Percentiles rank a stretch among this genome's conserved stretches.
phyloP scores from a whole-genome alignment of 2,329 filamentous ascomycete genomes.

The Orbilia oligospora region DNA sequence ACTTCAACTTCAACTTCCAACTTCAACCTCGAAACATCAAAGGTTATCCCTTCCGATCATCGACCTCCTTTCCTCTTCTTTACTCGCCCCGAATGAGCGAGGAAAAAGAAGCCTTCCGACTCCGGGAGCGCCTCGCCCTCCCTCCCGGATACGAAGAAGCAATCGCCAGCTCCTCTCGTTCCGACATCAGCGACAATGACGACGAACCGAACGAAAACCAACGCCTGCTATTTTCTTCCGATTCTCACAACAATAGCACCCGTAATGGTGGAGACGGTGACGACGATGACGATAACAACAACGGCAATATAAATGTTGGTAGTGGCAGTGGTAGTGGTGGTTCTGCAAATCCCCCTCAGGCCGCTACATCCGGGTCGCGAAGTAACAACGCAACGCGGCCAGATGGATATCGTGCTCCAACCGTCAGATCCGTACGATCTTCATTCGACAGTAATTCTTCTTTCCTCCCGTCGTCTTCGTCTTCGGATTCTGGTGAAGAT shows the following conservation, averaged over 20 bases:
- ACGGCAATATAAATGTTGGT: slow-evolving; percentile 3
- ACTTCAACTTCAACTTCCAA: no score
- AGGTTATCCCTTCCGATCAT: no score
- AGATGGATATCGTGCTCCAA: slow-evolving; percentile 54
- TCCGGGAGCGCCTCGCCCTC: slow-evolving; percentile 58
- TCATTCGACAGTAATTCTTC: slow-evolving; percentile 69
- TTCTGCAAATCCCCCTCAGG: not conserved
- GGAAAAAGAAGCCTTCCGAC: slow-evolving; percentile 60
- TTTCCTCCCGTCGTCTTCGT: slow-evolving; percentile 71
- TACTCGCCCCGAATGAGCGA: slow-evolving; percentile 47
- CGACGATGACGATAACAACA: not conserved
- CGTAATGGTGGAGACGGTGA: slow-evolving; percentile 26
- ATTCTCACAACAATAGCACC: slow-evolving; percentile 2
- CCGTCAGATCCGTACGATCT: slow-evolving; percentile 54
- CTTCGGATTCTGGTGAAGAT: slow-evolving; percentile 60
- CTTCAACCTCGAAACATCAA: no score
- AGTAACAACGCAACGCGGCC: slow-evolving; percentile 70
- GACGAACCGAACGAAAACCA: slow-evolving; percentile 53
- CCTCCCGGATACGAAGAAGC: slow-evolving; percentile 60
- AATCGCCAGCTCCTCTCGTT: slow-evolving; percentile 50
- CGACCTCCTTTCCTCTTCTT: no score
- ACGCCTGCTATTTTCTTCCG: slow-evolving; percentile 56
- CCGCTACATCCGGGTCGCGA: slow-evolving; percentile 39
- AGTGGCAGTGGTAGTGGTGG: slow-evolving; percentile 11
- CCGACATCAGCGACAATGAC: slow-evolving; percentile 57